A percentile compares a stretch with the other conserved stretches of the same genome.
Evolutionary conservation across 1,284 basidiomycete genomes (phyloP).

Genomic region (Puccinia polysora): DNA sequence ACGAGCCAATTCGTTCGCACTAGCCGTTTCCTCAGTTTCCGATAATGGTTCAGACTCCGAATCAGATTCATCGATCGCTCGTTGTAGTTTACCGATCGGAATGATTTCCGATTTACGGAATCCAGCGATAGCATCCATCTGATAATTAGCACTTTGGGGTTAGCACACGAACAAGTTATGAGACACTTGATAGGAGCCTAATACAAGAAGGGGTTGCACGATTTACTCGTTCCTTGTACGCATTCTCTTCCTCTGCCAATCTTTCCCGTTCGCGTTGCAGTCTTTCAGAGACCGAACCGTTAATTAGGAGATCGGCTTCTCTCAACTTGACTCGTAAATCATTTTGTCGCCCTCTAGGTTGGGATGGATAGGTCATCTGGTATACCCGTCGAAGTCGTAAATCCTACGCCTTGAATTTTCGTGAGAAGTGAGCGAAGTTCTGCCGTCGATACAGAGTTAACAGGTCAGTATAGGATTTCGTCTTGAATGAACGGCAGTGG

Average conservation of each 20-base stretch:
- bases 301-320: not conserved
- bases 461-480: too few relatives aligned
- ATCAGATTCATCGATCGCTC: constrained; percentile 19
- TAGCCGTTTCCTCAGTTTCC: not conserved
- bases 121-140: constrained; percentile 14
- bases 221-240: constrained; percentile 9
- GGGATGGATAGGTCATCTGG: too few relatives aligned
- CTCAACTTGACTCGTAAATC: not conserved
- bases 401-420: too few relatives aligned
- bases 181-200: too few relatives aligned
- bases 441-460: too few relatives aligned
- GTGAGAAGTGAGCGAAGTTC: too few relatives aligned
- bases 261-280: constrained; percentile 5
- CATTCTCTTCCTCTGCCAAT: constrained; percentile 5
- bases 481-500: too few relatives aligned
- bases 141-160: too few relatives aligned
- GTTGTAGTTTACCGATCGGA: constrained; percentile 12
- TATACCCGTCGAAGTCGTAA: too few relatives aligned
- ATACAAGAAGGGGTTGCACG: not conserved
- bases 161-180: too few relatives aligned
- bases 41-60: constrained; percentile 12
- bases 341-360: not conserved
- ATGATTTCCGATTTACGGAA: constrained; percentile 21
- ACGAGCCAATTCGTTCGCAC: not conserved
- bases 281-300: constrained; percentile 5